Conservation (phyloP, 805 yeast genomes). For the Metschnikowia matae region DNA sequence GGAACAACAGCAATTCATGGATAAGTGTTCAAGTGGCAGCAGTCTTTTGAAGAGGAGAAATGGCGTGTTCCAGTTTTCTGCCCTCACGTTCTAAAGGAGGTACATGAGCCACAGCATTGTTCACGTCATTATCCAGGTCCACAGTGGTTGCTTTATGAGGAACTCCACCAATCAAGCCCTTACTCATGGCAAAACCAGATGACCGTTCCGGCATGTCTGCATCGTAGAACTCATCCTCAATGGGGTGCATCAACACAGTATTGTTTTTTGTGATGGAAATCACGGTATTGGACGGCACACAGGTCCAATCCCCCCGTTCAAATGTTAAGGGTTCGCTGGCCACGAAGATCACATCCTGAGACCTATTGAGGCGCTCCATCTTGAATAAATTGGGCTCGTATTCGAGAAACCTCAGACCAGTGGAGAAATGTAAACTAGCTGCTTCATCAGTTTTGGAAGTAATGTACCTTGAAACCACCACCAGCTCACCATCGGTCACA, state of each 20-base stretch:
- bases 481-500: slow-evolving; percentile 85
- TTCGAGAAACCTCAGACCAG: slow-evolving; percentile 89
- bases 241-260: slow-evolving; percentile 87
- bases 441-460: slow-evolving; percentile 91
- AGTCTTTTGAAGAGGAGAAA: not conserved
- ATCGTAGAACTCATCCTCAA: slow-evolving; percentile 83
- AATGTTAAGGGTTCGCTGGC: slow-evolving; percentile 96
- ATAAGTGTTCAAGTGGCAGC: not conserved
- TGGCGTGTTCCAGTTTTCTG: slow-evolving; percentile 15
- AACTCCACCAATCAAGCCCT: slow-evolving; percentile 90
- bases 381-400: slow-evolving; percentile 86
- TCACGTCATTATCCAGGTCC: slow-evolving; percentile 16
- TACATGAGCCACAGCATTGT: slow-evolving; percentile 23
- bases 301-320: slow-evolving; percentile 96
- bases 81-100: slow-evolving; percentile 40
- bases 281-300: slow-evolving; percentile 89
- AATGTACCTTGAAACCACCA: slow-evolving; percentile 84
- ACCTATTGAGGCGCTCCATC: slow-evolving; percentile 90
- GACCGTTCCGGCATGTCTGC: slow-evolving; percentile 65
- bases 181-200: slow-evolving; percentile 77
- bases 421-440: slow-evolving; percentile 89
- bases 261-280: slow-evolving; percentile 73
- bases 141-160: slow-evolving; percentile 49
- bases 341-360: slow-evolving; percentile 93
- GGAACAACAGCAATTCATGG: too few relatives aligned